A percentile compares a stretch with the other conserved stretches of the same genome.
phyloP scores from a whole-genome alignment of 2,329 filamentous ascomycete genomes.

The Talaromyces sp. region DNA sequence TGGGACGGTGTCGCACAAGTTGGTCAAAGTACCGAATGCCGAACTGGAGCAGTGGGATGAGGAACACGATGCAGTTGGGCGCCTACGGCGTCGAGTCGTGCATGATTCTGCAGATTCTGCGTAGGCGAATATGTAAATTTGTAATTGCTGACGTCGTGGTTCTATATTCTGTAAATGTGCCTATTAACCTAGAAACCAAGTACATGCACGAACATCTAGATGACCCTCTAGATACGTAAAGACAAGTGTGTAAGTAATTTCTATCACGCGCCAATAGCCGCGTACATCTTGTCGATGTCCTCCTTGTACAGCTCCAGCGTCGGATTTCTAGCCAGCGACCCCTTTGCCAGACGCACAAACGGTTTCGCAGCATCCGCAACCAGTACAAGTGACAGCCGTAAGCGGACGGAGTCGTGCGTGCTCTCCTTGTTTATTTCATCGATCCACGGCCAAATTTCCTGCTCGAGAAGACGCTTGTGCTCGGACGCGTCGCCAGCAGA shows the following conservation, averaged over 20 bases:
- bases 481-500: not conserved
- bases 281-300: conserved; percentile 6
- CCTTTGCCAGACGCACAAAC: conserved; percentile 6
- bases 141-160: not conserved
- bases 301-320: conserved; percentile 2
- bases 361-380: not conserved
- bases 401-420: conserved; percentile 6
- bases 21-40: conserved; percentile 50
- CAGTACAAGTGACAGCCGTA: not conserved
- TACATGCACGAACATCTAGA: too few relatives aligned
- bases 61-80: conserved; percentile 48
- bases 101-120: not conserved
- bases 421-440: conserved; percentile 1
- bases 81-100: conserved; percentile 11
- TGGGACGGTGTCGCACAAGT: conserved; percentile 42
- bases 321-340: conserved; percentile 7
- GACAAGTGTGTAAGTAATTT: not conserved
- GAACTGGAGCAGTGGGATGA: conserved; percentile 55
- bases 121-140: not conserved
- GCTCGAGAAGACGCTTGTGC: not conserved
- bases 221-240: not conserved
- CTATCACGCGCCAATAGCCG: not conserved
- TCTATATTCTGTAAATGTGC: not conserved
- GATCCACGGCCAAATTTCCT: conserved; percentile 2
- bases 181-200: not conserved